Percentiles rank a stretch among this genome's conserved stretches.
Conservation (phyloP, 179 eudicot genomes). For the Amaranthus tricolor region DNA sequence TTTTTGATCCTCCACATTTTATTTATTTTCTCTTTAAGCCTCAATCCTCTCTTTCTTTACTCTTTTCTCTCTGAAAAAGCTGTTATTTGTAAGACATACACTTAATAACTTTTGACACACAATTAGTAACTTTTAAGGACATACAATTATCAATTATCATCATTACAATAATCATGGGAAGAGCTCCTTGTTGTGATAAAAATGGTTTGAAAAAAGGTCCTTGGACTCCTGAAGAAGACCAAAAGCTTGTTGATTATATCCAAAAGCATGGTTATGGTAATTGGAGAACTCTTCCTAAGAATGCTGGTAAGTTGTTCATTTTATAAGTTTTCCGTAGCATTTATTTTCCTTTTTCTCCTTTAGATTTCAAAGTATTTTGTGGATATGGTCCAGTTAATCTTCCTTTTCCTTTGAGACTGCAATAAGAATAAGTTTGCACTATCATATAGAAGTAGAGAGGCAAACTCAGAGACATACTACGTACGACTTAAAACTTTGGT, state of each 20-base stretch:
- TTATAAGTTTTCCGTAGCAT: neutral
- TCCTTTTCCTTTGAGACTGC: too few species aligned
- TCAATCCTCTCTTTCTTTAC: too few species aligned
- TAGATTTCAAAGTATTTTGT: neutral
- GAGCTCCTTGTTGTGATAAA: conserved; percentile 28
- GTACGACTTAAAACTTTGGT: too few species aligned
- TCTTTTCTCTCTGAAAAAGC: too few species aligned
- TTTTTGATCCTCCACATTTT: neutral
- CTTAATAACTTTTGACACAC: neutral
- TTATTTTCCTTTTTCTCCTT: neutral
- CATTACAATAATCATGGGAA: conserved; percentile 7
- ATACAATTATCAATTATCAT: neutral
- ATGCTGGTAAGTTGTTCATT: conserved; percentile 21
- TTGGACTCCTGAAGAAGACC: conserved; percentile 34
- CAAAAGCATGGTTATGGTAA: conserved; percentile 29
- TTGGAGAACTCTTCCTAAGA: conserved; percentile 30
- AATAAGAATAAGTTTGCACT: too few species aligned
- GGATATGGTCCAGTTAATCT: too few species aligned
- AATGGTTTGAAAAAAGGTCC: conserved; percentile 32
- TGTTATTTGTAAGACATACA: too few species aligned
- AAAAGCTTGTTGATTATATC: conserved; percentile 29
- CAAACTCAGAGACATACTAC: too few species aligned
- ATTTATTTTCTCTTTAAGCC: too few species aligned
- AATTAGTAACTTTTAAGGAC: neutral
- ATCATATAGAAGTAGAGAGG: too few species aligned